Conservation (phyloP, 2,329 filamentous ascomycete species). For the Ceratocystiopsis minuta region DNA sequence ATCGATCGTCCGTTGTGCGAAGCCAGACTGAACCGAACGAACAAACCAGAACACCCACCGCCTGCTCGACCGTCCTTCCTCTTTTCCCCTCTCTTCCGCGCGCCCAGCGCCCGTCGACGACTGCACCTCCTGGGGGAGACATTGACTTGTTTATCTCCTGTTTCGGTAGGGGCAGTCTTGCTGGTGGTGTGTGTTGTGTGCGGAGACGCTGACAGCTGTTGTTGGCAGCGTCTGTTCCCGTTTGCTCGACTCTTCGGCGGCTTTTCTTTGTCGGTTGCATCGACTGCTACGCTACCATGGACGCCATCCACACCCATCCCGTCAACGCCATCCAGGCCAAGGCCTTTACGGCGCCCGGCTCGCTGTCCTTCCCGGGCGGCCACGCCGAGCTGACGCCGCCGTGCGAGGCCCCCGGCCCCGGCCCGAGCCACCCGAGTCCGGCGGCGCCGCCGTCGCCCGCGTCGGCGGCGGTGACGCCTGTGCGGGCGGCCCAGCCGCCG, state of each 20-base stretch:
- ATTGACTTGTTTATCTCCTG: slow-evolving; percentile 97
- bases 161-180: slow-evolving; percentile 34
- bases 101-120: background rate
- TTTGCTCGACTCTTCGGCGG: background rate
- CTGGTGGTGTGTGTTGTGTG: no score
- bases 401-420: slow-evolving; percentile 22
- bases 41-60: no score
- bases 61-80: no score
- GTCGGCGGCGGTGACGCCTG: no score
- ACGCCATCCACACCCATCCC: slow-evolving; percentile 80
- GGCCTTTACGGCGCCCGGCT: slow-evolving; percentile 84
- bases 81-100: no score
- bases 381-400: slow-evolving; percentile 71
- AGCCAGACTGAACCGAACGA: no score
- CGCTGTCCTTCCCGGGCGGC: slow-evolving; percentile 78
- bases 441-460: background rate
- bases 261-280: no score
- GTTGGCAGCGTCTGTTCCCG: background rate
- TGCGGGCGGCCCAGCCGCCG: no score
- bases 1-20: no score
- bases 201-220: background rate
- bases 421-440: no score
- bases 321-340: slow-evolving; percentile 83
- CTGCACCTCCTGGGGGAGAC: slow-evolving; percentile 53
- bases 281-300: slow-evolving; percentile 40